Conservation (phyloP, 1,284 basidiomycete genomes). For the Ustanciosporium gigantosporum region DNA sequence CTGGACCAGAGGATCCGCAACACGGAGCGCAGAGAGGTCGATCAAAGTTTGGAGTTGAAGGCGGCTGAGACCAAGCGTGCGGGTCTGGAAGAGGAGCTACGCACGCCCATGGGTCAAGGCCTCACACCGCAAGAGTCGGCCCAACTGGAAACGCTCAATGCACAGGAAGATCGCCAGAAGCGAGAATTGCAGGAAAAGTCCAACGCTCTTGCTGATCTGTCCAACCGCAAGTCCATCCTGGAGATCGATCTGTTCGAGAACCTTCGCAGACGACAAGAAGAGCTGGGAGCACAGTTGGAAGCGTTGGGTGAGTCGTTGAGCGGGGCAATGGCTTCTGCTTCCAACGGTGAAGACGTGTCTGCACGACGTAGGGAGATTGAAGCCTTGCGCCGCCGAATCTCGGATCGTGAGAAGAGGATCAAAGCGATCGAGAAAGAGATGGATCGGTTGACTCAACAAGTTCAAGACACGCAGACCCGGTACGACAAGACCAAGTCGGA, state of each 20-base stretch:
- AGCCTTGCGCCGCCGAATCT: constrained; percentile 65
- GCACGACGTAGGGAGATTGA: constrained; percentile 62
- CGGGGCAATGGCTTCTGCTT: constrained; percentile 71
- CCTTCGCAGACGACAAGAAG: constrained; percentile 76
- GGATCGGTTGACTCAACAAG: constrained; percentile 69
- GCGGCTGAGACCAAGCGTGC: constrained; percentile 68
- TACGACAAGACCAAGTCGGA: constrained; percentile 79
- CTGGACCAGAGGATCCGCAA: constrained; percentile 69
- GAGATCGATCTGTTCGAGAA: constrained; percentile 94
- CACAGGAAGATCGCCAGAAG: constrained; percentile 75
- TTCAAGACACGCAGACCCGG: constrained; percentile 70
- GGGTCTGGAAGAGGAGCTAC: constrained; percentile 74
- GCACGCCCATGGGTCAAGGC: constrained; percentile 74
- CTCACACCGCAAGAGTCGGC: constrained; percentile 75
- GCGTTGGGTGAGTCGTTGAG: constrained; percentile 67
- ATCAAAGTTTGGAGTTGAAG: constrained; percentile 73
- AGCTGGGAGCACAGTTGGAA: constrained; percentile 77
- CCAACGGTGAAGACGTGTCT: constrained; percentile 75
- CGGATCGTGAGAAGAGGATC: constrained; percentile 22
- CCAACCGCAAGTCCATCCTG: constrained; percentile 75
- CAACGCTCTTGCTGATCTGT: constrained; percentile 76
- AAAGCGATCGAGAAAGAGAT: constrained; percentile 63
- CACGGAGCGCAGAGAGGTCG: constrained; percentile 72
- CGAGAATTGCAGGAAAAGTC: constrained; percentile 73
- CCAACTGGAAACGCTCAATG: constrained; percentile 72